These are phyloP conservation scores for Phyllosticta citribraziliensis DNA, from an alignment of 2,329 filamentous ascomycete species.

Conservation along the genomic window DNA sequence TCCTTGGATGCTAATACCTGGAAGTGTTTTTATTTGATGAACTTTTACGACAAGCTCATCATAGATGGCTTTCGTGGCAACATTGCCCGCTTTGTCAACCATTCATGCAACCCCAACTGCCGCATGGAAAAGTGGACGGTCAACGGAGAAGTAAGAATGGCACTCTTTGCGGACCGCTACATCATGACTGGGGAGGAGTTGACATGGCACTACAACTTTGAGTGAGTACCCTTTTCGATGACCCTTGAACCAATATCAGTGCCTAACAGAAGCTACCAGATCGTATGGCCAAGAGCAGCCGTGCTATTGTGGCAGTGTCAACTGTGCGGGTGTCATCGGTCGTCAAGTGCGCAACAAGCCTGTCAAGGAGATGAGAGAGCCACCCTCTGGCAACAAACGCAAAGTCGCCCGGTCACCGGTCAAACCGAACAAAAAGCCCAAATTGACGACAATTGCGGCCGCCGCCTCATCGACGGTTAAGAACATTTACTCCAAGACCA, in stretches of 20 bases:
- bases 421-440: conserved; percentile 8
- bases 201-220: conserved; percentile 82
- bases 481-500: conserved; percentile 5
- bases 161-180: conserved; percentile 79
- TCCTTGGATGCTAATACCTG: not conserved
- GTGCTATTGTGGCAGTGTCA: conserved; percentile 52
- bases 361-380: conserved; percentile 12
- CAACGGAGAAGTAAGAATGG: conserved; percentile 87
- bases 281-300: conserved; percentile 46
- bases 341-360: conserved; percentile 42
- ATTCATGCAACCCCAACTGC: conserved; percentile 93
- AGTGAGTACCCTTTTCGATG: conserved; percentile 34
- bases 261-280: conserved; percentile 14
- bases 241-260: not conserved
- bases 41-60: conserved; percentile 96
- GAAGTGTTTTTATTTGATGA: conserved; percentile 97
- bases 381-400: conserved; percentile 4
- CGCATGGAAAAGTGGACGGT: conserved; percentile 98
- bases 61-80: conserved; percentile 94
- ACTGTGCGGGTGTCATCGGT: conserved; percentile 53
- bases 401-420: not conserved
- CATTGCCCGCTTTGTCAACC: conserved; percentile 95
- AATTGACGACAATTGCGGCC: conserved; percentile 1
- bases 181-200: conserved; percentile 94
- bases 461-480: conserved; percentile 4